These are phyloP conservation scores for Chrysanthemum lavandulifolium DNA, from an alignment of 129 eudicot genomes.

Conservation along the genomic window DNA sequence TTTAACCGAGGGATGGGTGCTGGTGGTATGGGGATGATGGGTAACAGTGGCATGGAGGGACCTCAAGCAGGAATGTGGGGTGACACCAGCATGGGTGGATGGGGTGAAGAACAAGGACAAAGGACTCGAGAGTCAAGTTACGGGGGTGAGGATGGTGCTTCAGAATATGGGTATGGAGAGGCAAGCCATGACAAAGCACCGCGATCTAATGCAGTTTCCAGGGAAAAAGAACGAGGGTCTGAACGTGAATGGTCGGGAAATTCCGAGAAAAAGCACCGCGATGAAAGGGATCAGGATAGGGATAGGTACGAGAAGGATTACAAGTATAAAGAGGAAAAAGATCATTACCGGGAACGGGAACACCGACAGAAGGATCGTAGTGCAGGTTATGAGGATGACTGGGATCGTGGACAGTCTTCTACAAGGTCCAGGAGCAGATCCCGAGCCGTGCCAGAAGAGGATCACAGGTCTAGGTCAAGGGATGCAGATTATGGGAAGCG, in stretches of 20 bases:
- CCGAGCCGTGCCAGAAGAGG: slow-evolving; percentile 68
- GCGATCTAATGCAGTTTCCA: slow-evolving; percentile 57
- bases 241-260: slow-evolving; percentile 83
- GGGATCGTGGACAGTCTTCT: slow-evolving; percentile 81
- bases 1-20: slow-evolving; percentile 84
- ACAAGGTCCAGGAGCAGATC: slow-evolving; percentile 80
- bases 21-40: slow-evolving; percentile 92
- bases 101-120: slow-evolving; percentile 83
- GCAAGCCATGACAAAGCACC: slow-evolving; percentile 66
- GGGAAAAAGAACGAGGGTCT: slow-evolving; percentile 66
- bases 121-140: slow-evolving; percentile 81
- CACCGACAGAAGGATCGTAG: slow-evolving; percentile 74
- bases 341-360: slow-evolving; percentile 66
- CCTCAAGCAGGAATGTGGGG: slow-evolving; percentile 85
- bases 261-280: slow-evolving; percentile 76
- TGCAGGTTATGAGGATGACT: slow-evolving; percentile 68
- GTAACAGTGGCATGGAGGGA: slow-evolving; percentile 71
- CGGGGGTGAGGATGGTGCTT: slow-evolving; percentile 92
- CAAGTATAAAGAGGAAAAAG: slow-evolving; percentile 76
- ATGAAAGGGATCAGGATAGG: slow-evolving; percentile 51
- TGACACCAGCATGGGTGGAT: slow-evolving; percentile 70
- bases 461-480: slow-evolving; percentile 73
- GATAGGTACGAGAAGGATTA: slow-evolving; percentile 72
- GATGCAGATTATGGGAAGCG: slow-evolving; percentile 92
- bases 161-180: slow-evolving; percentile 89